Evolutionary conservation across 108 stramenopile genomes (phyloP), one percentile per base, ranked within the genome.

Genomic region (Skeletonema tropicum): DNA sequence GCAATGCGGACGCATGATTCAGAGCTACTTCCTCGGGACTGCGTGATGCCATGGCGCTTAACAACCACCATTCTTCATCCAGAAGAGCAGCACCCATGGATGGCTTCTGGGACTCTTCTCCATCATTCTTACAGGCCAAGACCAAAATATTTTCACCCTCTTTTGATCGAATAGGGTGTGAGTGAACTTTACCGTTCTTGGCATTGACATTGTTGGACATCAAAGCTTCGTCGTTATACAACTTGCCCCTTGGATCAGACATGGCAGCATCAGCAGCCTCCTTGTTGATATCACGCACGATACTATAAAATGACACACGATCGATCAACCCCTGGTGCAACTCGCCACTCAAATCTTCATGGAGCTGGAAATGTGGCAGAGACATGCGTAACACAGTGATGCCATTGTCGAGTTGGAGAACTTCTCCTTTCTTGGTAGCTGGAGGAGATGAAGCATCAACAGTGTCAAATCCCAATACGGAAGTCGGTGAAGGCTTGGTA

Each of bases 271-370:
- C 75, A 4, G 82, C 63, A 6, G 92, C 91, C 76, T 95, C 94
- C 68, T 89, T 93, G 74, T 95, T 95, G 60, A 95, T 91, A 49
- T 92, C 92, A 61, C 93, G 89, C 58, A 95, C 88, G 60, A 95
- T 70, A 35, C 80, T 70, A 77, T 95, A 93, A 48, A 95, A 87
- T 15, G 89, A 91, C 6, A 92, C 87, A 10, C 94, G 87, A 60
- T 90, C 74, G 5, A 95, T 79, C 17, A 90, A 70, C 25, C 83
- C 86, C 63, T 88, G 82, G 13, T 88, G 82, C 68, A 95, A 60
- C 1, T 90, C 88, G 39, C 88, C 83, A 32, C 80, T 57, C 2
- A 95, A 76, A 30, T 80, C 68, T 9, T 68, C 64, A 59, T 89
- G 83, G 15, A 95, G 79, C 32, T 73, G 33, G 70, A 92, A 93